Evolutionary conservation across 768 basidiomycete genomes (phyloP), one percentile per base, ranked within the genome.

Genomic region (Leccinum incarnatum): DNA sequence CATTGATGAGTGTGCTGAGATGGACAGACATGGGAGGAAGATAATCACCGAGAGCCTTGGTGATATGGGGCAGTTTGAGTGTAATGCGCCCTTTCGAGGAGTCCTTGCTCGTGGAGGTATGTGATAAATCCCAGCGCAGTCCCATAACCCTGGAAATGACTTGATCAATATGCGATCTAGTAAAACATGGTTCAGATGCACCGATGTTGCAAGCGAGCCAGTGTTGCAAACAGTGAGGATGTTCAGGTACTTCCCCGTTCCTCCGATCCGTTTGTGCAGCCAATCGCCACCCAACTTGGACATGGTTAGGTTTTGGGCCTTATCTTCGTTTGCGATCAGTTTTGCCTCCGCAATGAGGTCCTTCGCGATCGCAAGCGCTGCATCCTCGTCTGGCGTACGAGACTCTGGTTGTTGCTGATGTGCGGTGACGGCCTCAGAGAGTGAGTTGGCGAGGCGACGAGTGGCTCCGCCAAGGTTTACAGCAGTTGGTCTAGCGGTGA

Each of bases 211-310:
- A 62, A 98, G 80, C 23, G 90, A 93, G 4, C 95, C 95, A n/a
- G 95, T 98, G 72, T 98, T 98, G 77, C 95, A 98, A 11, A 98
- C 93, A 15, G 95, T 97, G 72, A 97, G 76, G 19, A 96, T 83
- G 68, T 91, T 94, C 58, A 97, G 72, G 40, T 76, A 80, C 48
- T 76, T 76, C 27, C 75, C 77, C 17, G 77, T 69, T 7, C 70
- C 72, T 34, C 62, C 63, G 32, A 70, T 61, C 34, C 61, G 63
- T 42, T 83, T 73, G 37, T 87, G 69, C 37, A 97, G 76, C 95
- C 95, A 98, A 34, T 91, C 86, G 2, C 89, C 94, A 25, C 95
- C 95, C 73, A 83, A 79, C 65, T 84, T 83, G 10, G 91, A 83
- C 91, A 98, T 98, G 62, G 78, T 75, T 71, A 85, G 86, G 77